A percentile compares a stretch with the other conserved stretches of the same genome.
These are phyloP conservation scores for Colletotrichum brevisporum DNA, from an alignment of 2,329 filamentous ascomycete genomes.

Conservation along the genomic window DNA sequence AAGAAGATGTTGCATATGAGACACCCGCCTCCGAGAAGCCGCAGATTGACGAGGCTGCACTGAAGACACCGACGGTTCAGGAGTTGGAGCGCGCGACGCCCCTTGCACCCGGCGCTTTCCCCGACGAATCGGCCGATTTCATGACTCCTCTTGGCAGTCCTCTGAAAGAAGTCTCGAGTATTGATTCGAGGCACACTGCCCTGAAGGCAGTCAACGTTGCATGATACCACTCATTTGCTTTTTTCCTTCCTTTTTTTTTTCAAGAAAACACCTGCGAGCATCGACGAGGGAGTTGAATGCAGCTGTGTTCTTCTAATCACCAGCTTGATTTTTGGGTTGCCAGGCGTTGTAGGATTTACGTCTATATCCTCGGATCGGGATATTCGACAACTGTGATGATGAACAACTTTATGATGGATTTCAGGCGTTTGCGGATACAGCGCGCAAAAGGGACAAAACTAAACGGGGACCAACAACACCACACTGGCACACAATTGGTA, in stretches of 20 bases:
- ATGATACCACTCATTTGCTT: slow-evolving; percentile 28
- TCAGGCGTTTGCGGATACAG: slow-evolving; percentile 35
- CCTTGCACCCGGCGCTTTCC: slow-evolving; percentile 34
- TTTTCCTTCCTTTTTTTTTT: slow-evolving; percentile 13
- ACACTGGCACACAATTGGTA: slow-evolving; percentile 14
- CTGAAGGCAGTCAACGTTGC: slow-evolving; percentile 18
- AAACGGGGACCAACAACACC: slow-evolving; percentile 9
- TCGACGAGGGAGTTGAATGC: slow-evolving; percentile 9
- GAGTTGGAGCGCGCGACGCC: slow-evolving; percentile 29
- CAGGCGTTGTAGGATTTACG: slow-evolving; percentile 32
- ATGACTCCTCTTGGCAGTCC: slow-evolving; percentile 24
- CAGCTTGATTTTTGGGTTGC: slow-evolving; percentile 10
- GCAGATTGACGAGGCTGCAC: slow-evolving; percentile 9
- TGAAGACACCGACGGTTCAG: slow-evolving; percentile 4
- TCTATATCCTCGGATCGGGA: slow-evolving; percentile 26
- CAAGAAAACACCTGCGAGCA: background rate
- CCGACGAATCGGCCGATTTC: slow-evolving; percentile 25
- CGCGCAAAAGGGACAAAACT: slow-evolving; percentile 13
- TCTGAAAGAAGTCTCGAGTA: slow-evolving; percentile 27
- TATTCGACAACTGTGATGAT: slow-evolving; percentile 23
- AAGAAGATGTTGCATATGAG: slow-evolving; percentile 6
- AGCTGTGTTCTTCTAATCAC: background rate
- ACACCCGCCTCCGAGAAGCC: slow-evolving; percentile 3
- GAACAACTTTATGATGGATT: slow-evolving; percentile 33
- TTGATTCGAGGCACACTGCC: slow-evolving; percentile 24